These are phyloP conservation scores for Myxozyma sirexii DNA, from an alignment of 805 yeast species.

Conservation along the genomic window DNA sequence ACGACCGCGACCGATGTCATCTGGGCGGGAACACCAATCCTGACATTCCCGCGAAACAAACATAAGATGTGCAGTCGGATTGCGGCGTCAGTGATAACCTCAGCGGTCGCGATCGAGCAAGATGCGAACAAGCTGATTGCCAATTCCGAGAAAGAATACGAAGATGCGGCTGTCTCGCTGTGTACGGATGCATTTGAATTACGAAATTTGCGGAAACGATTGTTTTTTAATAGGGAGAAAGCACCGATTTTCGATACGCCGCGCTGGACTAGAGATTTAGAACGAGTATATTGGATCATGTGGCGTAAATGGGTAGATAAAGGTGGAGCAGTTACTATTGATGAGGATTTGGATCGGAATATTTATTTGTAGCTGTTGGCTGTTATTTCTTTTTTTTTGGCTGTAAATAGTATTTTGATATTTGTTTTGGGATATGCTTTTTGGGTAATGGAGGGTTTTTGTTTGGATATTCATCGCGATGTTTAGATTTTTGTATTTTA, in stretches of 20 bases:
- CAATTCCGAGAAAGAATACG: constrained; percentile 37
- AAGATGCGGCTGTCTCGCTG: constrained; percentile 36
- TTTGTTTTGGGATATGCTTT: too few species aligned
- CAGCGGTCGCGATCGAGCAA: constrained; percentile 21
- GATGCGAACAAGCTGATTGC: constrained; percentile 33
- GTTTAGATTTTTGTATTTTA: not conserved
- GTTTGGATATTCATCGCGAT: not conserved
- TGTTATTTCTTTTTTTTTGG: not conserved
- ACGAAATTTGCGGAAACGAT: constrained; percentile 29
- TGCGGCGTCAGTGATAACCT: constrained; percentile 39
- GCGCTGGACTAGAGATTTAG: constrained; percentile 38
- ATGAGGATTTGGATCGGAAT: constrained; percentile 25
- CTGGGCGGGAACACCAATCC: constrained; percentile 43
- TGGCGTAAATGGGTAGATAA: constrained; percentile 40
- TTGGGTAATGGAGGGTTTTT: too few species aligned
- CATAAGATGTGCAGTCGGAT: constrained; percentile 43
- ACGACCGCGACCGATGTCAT: constrained; percentile 44
- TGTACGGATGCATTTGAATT: constrained; percentile 28
- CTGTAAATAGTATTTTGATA: not conserved
- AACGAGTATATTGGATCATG: constrained; percentile 37
- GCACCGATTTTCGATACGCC: constrained; percentile 38
- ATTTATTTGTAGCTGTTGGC: constrained; percentile 23
- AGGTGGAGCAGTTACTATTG: constrained; percentile 27
- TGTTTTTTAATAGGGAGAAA: constrained; percentile 35
- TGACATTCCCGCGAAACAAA: constrained; percentile 40